A percentile compares a stretch with the other conserved stretches of the same genome.
Conservation (phyloP, 208 protist genomes). For the Blastocrithidia nonstop region DNA sequence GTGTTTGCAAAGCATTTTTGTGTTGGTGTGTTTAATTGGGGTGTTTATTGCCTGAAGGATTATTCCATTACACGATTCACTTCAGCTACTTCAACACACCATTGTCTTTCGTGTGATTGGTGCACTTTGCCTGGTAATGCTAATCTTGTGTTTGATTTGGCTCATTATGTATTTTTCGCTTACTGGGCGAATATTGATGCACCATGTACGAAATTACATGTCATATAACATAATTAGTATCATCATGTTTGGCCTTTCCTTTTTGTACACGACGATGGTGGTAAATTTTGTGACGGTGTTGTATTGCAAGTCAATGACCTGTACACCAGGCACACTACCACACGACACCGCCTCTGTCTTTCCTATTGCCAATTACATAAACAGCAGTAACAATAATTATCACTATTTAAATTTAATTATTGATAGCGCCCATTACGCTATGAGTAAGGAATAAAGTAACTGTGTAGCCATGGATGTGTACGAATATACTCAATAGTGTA, state of each 20-base stretch:
- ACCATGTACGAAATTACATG: constrained; percentile 7
- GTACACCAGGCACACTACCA: constrained; percentile 14
- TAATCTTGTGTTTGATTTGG: constrained; percentile 14
- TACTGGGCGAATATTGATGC: constrained; percentile 12
- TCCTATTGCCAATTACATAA: neutral
- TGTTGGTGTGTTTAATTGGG: constrained; percentile 14
- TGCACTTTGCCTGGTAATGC: constrained; percentile 7
- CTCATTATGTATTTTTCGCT: constrained; percentile 15
- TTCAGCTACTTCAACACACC: constrained; percentile 19
- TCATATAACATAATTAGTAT: constrained; percentile 10
- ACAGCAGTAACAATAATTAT: neutral
- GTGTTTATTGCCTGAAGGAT: constrained; percentile 14
- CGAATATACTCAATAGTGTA: constrained; percentile 27
- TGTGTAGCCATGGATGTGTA: constrained; percentile 34
- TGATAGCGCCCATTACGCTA: no score
- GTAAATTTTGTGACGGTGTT: constrained; percentile 39
- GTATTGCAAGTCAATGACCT: constrained; percentile 27
- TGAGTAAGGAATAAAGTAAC: no score
- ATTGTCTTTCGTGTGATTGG: constrained; percentile 13
- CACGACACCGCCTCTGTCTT: constrained; percentile 17
- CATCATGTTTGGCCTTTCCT: constrained; percentile 16
- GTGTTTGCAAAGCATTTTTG: constrained; percentile 10
- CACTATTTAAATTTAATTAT: constrained; percentile 1
- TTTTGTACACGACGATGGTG: constrained; percentile 47
- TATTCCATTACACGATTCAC: constrained; percentile 6